Conservation (phyloP, 306 rosid species). For the Lathyrus oleraceus region DNA sequence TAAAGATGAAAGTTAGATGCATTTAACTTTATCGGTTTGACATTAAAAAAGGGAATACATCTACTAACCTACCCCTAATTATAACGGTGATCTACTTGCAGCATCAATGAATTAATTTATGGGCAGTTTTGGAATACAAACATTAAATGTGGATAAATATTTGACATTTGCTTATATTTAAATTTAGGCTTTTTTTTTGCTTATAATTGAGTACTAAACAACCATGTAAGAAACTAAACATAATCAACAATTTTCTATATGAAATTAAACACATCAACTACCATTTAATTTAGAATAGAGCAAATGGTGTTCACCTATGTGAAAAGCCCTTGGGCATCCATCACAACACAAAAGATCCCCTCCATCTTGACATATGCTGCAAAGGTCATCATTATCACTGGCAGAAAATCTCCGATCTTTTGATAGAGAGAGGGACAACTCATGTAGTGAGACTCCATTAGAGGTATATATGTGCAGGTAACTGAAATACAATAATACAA, state of each 20-base stretch:
- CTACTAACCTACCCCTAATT: background rate
- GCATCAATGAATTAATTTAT: background rate
- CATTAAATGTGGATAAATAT: background rate
- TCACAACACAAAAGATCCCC: constrained; percentile 90
- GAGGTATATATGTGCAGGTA: constrained; percentile 88
- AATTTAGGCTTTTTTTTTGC: background rate
- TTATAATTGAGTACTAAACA: background rate
- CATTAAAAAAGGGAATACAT: background rate
- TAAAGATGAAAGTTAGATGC: background rate
- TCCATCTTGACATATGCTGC: constrained; percentile 76
- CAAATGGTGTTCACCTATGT: constrained; percentile 55
- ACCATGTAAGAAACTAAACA: background rate
- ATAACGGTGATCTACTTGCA: background rate
- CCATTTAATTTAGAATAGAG: background rate
- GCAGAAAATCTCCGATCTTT: constrained; percentile 57
- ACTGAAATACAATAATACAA: constrained; percentile 50
- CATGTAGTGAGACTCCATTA: constrained; percentile 91
- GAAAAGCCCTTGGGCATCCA: constrained; percentile 93
- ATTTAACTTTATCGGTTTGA: background rate
- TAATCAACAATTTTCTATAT: background rate
- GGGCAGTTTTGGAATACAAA: background rate
- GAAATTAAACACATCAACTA: background rate
- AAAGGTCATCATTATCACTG: constrained; percentile 76
- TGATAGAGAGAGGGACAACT: constrained; percentile 70
- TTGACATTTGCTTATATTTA: background rate